Base-by-base conservation (phyloP, 495 filamentous ascomycete genomes). In the Apodospora peruviana region DNA sequence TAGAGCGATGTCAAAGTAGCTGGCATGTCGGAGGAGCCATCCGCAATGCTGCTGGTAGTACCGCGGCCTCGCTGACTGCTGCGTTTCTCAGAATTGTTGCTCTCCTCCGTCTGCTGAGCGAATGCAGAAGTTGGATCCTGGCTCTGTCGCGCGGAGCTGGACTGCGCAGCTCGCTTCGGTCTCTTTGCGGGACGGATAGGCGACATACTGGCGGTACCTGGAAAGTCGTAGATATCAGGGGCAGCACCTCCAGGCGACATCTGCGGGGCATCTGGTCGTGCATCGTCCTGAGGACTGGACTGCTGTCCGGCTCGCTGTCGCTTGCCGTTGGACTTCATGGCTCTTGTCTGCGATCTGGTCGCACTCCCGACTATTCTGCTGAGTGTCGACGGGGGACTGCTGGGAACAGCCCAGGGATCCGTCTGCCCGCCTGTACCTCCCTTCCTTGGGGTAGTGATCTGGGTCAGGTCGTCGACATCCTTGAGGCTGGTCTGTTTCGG, bases 391-490 rank as follows among this genome's bases (percentile, higher is more conserved):
- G n/a, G n/a, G 11, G 47, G 34, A 18, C 52, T 50, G 17, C 43
- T 22, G 5, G 58, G 58, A 1, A 57, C 40, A 14, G 51, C 57
- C 57, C 57, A 60, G 22, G 35, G 29, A 16, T 55, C 51, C 34
- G 5, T n/a, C 43, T 16, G 23, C 25, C 1, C 43, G 21, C 2
- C 41, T 10, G 18, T 20, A 9, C 19, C 17, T 14, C 18, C 45
- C 20, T 47, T 55, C 0, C 47, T 50, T 22, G 56, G 56, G 12
- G 56, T 57, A 3, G 57, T 59, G 20, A 57, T 23, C 19, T 60
- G 45, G 2, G 56, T 62, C 5, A 57, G 29, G 19, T 58, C 55
- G 34, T 54, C 45, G 5, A 58, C 32, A 4, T 60, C 58, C 5
- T 22, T 34, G 16, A 40, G 40, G 14, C 24, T 23, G n/a, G n/a